These are phyloP conservation scores for Ceratopteris richardii DNA, from an alignment of 75 land plant species.

Conservation along the genomic window DNA sequence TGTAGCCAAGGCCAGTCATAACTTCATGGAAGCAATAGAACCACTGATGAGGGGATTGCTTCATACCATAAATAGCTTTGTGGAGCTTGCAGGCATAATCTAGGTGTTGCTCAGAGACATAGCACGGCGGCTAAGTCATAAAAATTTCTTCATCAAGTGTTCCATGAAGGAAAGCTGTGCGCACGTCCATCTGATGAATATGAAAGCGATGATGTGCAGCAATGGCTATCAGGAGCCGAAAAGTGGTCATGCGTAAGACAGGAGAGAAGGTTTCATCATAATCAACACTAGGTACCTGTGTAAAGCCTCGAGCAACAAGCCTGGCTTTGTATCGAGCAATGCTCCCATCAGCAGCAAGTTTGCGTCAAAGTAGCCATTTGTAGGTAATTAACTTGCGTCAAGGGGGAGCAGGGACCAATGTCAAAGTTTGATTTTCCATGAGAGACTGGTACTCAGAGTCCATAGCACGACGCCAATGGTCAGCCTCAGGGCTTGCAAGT, in stretches of 20 bases:
- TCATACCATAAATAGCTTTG: slow-evolving; percentile 12
- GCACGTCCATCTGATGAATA: slow-evolving; percentile 26
- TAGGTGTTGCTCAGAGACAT: not conserved
- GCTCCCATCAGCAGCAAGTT: slow-evolving; percentile 11
- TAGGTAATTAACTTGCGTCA: not conserved
- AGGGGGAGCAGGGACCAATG: slow-evolving; percentile 11
- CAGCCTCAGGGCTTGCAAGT: not conserved
- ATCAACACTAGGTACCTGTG: slow-evolving; percentile 18
- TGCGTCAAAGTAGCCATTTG: slow-evolving; percentile 13
- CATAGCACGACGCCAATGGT: slow-evolving; percentile 10
- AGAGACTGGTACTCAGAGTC: slow-evolving; percentile 9
- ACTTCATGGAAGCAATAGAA: slow-evolving; percentile 5
- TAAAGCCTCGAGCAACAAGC: slow-evolving; percentile 9
- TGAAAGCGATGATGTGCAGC: not conserved
- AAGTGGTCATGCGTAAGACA: slow-evolving; percentile 4
- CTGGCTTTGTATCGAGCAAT: slow-evolving; percentile 15
- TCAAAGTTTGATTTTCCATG: slow-evolving; percentile 9
- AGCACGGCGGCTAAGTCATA: slow-evolving; percentile 16
- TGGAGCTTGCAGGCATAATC: slow-evolving; percentile 9
- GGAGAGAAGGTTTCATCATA: slow-evolving; percentile 19
- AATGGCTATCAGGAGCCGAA: slow-evolving; percentile 6
- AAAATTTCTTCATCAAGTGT: slow-evolving; percentile 11
- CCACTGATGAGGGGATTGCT: slow-evolving; percentile 19
- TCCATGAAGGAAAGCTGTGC: slow-evolving; percentile 18
- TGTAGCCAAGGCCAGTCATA: slow-evolving; percentile 1